Evolutionary conservation across 192 early-diverging fungal genomes (phyloP), one percentile per base, ranked within the genome.

Genomic region (Rhizophlyctis rosea): DNA sequence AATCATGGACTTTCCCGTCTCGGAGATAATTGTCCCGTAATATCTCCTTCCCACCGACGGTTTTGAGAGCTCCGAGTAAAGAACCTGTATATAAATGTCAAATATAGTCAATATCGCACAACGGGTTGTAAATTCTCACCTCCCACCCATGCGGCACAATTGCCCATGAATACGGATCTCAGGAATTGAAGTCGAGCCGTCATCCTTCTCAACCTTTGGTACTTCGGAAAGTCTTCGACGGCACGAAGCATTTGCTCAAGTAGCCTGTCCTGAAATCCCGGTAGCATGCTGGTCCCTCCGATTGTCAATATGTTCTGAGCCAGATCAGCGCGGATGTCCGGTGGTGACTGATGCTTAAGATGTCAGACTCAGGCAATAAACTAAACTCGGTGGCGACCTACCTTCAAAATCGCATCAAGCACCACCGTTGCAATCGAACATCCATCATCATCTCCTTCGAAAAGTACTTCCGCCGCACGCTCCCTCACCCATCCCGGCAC

Each of bases 401-500:
- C 75, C 29, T 77, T 76, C 11, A 73, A 56, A 4, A 93, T 44
- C 27, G 76, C 71, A 51, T 86, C 78, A n/a, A 86, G 51, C 1
- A 89, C 57, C 16, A 76, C 66, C 5, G 77, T 76, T 0, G 80
- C 74, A 3, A 94, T 36, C 33, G 86, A 85, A 64, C 91, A 85
- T 50, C 81, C 34, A 1, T 79, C 67, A 33, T 66, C 81, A 65
- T 91, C 88, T 2, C 90, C 90, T 30, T 85, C 81, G 69, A 94
- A 88, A 39, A 94, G 65, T 0, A 90, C 81, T 57, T 95, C 94
- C 3, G 79, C 78, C 0, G 88, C 85, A 25, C 90, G 82, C 59
- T 90, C 91, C 1, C 91, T 81, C 3, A 96, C 78, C 94, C 94
- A 96, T 0, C 88, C 84, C 21, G 94, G 94, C 3, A 96, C 68